Evolutionary conservation across 306 rosid species (phyloP).

Genomic region (Acmispon strigosus): DNA sequence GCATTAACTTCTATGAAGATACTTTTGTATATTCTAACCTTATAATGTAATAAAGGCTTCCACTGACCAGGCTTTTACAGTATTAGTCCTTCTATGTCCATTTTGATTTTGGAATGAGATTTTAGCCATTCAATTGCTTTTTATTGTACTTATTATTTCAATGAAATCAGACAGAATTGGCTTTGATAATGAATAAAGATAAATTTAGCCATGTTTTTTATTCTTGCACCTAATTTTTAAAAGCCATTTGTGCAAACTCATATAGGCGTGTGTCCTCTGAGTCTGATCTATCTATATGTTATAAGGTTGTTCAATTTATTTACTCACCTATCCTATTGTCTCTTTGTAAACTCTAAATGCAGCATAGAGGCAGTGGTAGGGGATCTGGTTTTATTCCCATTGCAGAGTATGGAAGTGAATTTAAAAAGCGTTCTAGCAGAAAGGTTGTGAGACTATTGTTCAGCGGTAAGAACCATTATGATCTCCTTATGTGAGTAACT

Average conservation of each 20-base stretch:
- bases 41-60: not conserved
- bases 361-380: slow-evolving; percentile 63
- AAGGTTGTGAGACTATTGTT: slow-evolving; percentile 72
- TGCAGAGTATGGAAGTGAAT: slow-evolving; percentile 91
- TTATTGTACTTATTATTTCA: not conserved
- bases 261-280: not conserved
- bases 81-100: not conserved
- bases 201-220: not conserved
- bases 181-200: not conserved
- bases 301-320: not conserved
- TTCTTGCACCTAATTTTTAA: not conserved
- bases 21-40: not conserved
- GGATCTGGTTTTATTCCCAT: slow-evolving; percentile 81
- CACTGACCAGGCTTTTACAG: not conserved
- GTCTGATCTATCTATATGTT: not conserved
- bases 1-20: not conserved
- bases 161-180: not conserved
- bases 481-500: slow-evolving; percentile 62
- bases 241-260: not conserved
- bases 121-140: not conserved
- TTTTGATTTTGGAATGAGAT: not conserved
- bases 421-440: slow-evolving; percentile 40
- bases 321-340: not conserved
- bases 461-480: slow-evolving; percentile 90
- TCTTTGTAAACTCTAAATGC: slow-evolving; percentile 31